These are phyloP conservation scores for Pseudogymnoascus pannorum DNA, from an alignment of 2,329 filamentous ascomycete genomes.

Conservation along the genomic window DNA sequence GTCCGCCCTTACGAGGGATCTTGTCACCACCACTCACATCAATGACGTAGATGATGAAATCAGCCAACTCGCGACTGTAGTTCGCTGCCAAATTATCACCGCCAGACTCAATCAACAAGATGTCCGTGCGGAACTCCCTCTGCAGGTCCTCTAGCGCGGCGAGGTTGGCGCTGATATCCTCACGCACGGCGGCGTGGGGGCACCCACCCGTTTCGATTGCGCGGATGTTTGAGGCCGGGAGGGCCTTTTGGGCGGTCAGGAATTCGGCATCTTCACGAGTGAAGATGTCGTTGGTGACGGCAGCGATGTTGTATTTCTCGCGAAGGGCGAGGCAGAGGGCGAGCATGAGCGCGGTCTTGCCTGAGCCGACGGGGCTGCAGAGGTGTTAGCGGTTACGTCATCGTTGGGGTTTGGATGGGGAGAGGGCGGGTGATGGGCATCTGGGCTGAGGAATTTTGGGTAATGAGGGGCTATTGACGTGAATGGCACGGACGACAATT, in stretches of 20 bases:
- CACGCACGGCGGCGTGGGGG: slow-evolving; percentile 91
- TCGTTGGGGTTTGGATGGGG: not conserved
- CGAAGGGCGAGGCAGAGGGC: slow-evolving; percentile 82
- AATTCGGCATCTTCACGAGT: slow-evolving; percentile 98
- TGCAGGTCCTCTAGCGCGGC: slow-evolving; percentile 88
- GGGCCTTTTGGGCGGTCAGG: slow-evolving; percentile 76
- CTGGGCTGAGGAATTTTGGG: not conserved
- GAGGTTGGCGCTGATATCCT: slow-evolving; percentile 92
- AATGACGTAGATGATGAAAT: slow-evolving; percentile 98
- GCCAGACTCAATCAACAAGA: slow-evolving; percentile 90
- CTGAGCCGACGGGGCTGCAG: slow-evolving; percentile 81
- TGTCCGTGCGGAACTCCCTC: slow-evolving; percentile 66
- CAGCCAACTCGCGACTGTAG: slow-evolving; percentile 88
- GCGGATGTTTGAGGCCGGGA: slow-evolving; percentile 75
- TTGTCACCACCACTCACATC: slow-evolving; percentile 96
- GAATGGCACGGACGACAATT: not conserved
- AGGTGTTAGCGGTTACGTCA: not conserved
- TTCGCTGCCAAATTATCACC: slow-evolving; percentile 97
- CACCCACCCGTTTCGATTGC: slow-evolving; percentile 98
- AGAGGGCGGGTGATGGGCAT: not conserved
- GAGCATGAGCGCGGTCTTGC: slow-evolving; percentile 96
- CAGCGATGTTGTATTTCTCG: slow-evolving; percentile 75
- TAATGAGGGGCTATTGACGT: not conserved
- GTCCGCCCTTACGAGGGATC: slow-evolving; percentile 90
- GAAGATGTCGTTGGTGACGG: slow-evolving; percentile 98